Percentiles rank a stretch among this genome's conserved stretches.
phyloP scores from a whole-genome alignment of 2,329 filamentous ascomycete genomes.

The Monosporascus cannonballus region DNA sequence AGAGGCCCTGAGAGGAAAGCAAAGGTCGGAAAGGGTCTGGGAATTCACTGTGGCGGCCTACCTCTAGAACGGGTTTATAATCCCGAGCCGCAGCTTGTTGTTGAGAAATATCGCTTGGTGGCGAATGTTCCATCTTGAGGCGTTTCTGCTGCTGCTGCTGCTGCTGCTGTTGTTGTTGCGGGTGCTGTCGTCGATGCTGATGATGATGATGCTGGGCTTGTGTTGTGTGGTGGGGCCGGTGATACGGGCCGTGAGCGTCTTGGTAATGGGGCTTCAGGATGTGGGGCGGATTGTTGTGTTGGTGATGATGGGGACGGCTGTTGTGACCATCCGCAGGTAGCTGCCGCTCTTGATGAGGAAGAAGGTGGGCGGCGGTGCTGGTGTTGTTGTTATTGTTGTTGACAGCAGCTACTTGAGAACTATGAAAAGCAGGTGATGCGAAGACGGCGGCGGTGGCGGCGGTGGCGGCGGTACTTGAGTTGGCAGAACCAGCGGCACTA shows the following conservation, averaged over 20 bases:
- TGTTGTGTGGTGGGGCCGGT: constrained; percentile 7
- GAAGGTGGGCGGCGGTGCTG: neutral
- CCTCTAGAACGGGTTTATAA: constrained; percentile 52
- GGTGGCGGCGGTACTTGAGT: neutral
- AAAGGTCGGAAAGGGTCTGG: neutral
- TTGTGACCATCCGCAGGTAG: constrained; percentile 1
- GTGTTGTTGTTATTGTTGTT: constrained; percentile 11
- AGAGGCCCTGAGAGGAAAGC: neutral
- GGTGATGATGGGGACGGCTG: constrained; percentile 18
- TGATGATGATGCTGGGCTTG: constrained; percentile 9
- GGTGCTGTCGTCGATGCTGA: constrained; percentile 6
- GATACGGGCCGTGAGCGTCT: constrained; percentile 7
- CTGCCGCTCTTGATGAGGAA: constrained; percentile 9
- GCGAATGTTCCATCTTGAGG: constrained; percentile 32
- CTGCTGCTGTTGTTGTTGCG: constrained; percentile 8
- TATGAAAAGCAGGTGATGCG: constrained; percentile 18
- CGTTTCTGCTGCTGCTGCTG: constrained; percentile 4
- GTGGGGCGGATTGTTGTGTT: constrained; percentile 11
- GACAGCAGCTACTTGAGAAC: constrained; percentile 5
- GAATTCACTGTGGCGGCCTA: constrained; percentile 26
- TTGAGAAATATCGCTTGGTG: constrained; percentile 42
- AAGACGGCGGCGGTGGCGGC: constrained; percentile 14
- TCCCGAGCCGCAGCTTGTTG: constrained; percentile 56
- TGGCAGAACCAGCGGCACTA: neutral
- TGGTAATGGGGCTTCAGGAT: constrained; percentile 6